phyloP scores from a whole-genome alignment of 176 grass and related monocot species.

The Paspalum notatum region DNA sequence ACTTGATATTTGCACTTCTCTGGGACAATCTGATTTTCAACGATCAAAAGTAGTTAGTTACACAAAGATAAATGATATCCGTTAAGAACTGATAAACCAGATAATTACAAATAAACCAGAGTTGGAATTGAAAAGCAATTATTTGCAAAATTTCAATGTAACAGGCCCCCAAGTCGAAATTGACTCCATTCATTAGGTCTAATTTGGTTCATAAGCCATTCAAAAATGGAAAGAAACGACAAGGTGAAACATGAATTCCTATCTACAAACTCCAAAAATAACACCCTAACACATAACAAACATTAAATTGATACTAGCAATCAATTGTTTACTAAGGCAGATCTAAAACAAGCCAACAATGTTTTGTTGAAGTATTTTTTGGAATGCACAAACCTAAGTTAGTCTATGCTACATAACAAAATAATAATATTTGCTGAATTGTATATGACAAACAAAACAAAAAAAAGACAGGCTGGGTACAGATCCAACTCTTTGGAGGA shows the following conservation, averaged over 20 bases:
- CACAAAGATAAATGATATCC: not conserved
- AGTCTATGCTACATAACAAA: not conserved
- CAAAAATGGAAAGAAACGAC: not conserved
- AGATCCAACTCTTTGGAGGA: not conserved
- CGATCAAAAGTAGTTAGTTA: slow-evolving; percentile 34
- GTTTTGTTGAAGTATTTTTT: not conserved
- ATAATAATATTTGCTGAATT: not conserved
- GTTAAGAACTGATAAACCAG: not conserved
- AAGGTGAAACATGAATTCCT: not conserved
- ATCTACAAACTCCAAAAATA: not conserved
- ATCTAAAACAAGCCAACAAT: not conserved
- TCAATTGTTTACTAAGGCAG: slow-evolving; percentile 6
- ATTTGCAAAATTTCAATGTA: not conserved
- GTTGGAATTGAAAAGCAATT: not conserved
- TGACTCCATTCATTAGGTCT: not conserved
- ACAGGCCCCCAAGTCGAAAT: not conserved
- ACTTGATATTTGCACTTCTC: slow-evolving; percentile 77
- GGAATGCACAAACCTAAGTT: not conserved
- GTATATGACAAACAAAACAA: not conserved
- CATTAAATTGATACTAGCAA: not conserved
- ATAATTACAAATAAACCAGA: not conserved
- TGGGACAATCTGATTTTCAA: slow-evolving; percentile 66
- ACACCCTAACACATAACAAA: not conserved
- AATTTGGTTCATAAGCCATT: not conserved
- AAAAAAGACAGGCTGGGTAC: not conserved